These are phyloP conservation scores for Omphalotus guepiniiformis DNA, from an alignment of 768 basidiomycete species.

Conservation along the genomic window DNA sequence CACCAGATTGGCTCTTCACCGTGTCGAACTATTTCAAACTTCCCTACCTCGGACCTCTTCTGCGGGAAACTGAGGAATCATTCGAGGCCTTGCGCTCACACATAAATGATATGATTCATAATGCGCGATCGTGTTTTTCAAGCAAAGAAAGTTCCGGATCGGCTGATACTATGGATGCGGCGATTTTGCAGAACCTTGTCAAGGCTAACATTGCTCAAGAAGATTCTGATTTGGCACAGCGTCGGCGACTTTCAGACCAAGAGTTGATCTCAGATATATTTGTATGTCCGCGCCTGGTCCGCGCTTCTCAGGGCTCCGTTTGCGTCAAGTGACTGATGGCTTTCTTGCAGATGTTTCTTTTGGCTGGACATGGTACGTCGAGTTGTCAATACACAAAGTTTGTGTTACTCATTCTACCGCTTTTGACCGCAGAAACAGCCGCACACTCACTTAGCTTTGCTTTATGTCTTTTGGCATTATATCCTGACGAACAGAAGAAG, in stretches of 20 bases:
- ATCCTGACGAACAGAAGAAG: slow-evolving; percentile 45
- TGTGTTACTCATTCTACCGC: no score
- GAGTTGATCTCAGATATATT: slow-evolving; percentile 47
- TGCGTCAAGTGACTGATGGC: no score
- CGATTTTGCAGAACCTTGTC: slow-evolving; percentile 41
- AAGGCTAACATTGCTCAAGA: slow-evolving; percentile 40
- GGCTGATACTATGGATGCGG: slow-evolving; percentile 23
- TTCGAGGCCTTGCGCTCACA: slow-evolving; percentile 35
- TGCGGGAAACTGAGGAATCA: slow-evolving; percentile 23
- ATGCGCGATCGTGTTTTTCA: slow-evolving; percentile 31
- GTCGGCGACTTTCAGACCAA: slow-evolving; percentile 31
- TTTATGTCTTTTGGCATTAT: slow-evolving; percentile 40
- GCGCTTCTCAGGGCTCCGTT: no score
- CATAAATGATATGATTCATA: slow-evolving; percentile 36
- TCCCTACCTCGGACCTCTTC: slow-evolving; percentile 27
- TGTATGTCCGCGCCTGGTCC: slow-evolving; percentile 32
- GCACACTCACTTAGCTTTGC: slow-evolving; percentile 42
- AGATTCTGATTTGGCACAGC: slow-evolving; percentile 22
- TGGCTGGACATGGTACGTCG: slow-evolving; percentile 46
- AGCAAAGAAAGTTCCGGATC: no score
- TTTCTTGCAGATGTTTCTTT: slow-evolving; percentile 39
- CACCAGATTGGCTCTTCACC: slow-evolving; percentile 31
- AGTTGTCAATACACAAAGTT: no score
- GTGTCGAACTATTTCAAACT: slow-evolving; percentile 25
- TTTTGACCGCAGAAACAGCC: slow-evolving; percentile 41